phyloP scores from a whole-genome alignment of 352 stramenopile genomes.

The Phytophthora pini region DNA sequence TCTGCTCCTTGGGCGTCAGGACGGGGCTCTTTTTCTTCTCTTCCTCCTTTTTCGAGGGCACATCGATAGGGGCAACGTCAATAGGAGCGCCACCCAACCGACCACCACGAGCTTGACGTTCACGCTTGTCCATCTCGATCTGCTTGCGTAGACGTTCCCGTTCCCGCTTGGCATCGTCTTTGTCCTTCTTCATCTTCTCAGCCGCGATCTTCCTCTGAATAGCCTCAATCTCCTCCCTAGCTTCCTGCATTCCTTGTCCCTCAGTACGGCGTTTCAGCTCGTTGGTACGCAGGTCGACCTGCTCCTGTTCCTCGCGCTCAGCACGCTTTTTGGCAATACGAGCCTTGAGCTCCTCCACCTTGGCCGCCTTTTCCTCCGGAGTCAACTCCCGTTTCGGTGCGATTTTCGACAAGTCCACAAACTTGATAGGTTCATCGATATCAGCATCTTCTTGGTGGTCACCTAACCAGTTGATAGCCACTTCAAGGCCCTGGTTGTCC shows the following conservation, averaged over 20 bases:
- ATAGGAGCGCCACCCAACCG: conserved; percentile 78
- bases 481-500: conserved; percentile 73
- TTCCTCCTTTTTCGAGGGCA: conserved; percentile 24
- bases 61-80: conserved; percentile 52
- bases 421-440: conserved; percentile 91
- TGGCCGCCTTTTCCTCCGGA: conserved; percentile 87
- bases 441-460: conserved; percentile 90
- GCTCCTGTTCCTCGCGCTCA: conserved; percentile 84
- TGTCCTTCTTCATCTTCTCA: conserved; percentile 90
- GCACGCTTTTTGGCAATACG: conserved; percentile 78
- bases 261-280: conserved; percentile 80
- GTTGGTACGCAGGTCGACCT: conserved; percentile 67
- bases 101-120: conserved; percentile 83
- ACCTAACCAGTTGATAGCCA: conserved; percentile 88
- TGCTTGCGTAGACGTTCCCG: conserved; percentile 89
- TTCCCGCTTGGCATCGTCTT: conserved; percentile 88
- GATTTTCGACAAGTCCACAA: conserved; percentile 69
- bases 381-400: conserved; percentile 65
- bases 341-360: conserved; percentile 85
- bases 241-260: conserved; percentile 78
- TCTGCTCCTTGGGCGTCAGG: conserved; percentile 69
- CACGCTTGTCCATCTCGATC: conserved; percentile 92
- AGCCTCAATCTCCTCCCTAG: conserved; percentile 84
- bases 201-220: conserved; percentile 80
- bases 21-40: conserved; percentile 48